Conservation (phyloP, 23 red algal genomes). For the Gracilaria gracilis region DNA sequence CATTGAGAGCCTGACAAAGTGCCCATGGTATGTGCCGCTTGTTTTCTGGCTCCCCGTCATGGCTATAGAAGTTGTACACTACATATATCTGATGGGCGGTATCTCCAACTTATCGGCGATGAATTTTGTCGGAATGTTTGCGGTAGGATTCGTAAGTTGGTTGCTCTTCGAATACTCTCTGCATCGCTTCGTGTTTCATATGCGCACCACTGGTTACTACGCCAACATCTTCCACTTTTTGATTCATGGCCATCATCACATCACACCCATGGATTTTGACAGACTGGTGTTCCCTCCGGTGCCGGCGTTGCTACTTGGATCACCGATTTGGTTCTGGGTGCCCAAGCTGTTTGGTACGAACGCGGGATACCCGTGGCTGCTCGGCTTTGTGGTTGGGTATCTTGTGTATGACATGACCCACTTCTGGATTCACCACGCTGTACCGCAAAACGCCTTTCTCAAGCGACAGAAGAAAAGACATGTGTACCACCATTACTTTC, state of each 20-base stretch:
- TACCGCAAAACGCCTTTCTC: conserved; percentile 73
- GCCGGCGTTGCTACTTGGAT: conserved; percentile 83
- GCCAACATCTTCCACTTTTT: conserved; percentile 97
- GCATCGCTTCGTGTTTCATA: conserved; percentile 94
- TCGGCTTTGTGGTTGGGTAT: conserved; percentile 90
- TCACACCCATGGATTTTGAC: conserved; percentile 96
- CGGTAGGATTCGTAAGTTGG: conserved; percentile 77
- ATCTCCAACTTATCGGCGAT: conserved; percentile 14
- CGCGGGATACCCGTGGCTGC: conserved; percentile 78
- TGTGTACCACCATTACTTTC: conserved; percentile 92
- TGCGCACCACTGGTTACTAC: conserved; percentile 75
- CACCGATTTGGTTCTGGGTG: conserved; percentile 81
- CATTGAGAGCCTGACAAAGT: conserved; percentile 93
- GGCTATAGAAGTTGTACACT: conserved; percentile 43
- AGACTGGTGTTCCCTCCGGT: conserved; percentile 95
- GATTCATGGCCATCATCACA: conserved; percentile 98
- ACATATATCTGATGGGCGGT: conserved; percentile 56
- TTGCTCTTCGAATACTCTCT: conserved; percentile 95
- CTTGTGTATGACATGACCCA: conserved; percentile 99
- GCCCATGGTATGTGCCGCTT: conserved; percentile 97
- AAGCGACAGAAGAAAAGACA: conserved; percentile 90
- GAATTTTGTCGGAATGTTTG: conserved; percentile 19
- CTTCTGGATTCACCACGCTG: conserved; percentile 94
- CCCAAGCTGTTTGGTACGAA: conserved; percentile 61
- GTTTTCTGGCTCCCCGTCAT: conserved; percentile 92